Percentiles rank a stretch among this genome's conserved stretches.
Evolutionary conservation across 371 early-diverging fungal species (phyloP).

Genomic region (Mucor sp.): DNA sequence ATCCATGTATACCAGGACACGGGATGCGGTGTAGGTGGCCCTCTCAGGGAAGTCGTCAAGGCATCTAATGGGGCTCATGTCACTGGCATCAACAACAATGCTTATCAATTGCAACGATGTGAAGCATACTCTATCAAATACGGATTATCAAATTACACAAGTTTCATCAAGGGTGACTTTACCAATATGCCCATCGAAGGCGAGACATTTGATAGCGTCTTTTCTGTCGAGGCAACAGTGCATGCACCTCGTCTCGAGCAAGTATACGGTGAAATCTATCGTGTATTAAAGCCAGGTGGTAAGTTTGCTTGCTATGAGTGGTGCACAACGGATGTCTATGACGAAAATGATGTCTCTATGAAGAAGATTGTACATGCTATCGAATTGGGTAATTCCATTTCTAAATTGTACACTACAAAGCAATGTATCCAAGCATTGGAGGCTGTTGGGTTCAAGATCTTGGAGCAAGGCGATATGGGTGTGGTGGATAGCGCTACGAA

Average conservation of each 20-base stretch:
- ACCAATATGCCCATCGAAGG: conserved; percentile 74
- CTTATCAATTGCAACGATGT: conserved; percentile 80
- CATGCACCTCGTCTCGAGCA: conserved; percentile 68
- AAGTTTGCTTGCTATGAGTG: conserved; percentile 77
- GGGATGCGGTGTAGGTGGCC: conserved; percentile 86
- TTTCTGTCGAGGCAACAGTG: conserved; percentile 81
- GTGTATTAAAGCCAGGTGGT: conserved; percentile 79
- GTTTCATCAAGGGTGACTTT: conserved; percentile 74
- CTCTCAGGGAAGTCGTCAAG: conserved; percentile 75
- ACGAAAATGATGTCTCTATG: conserved; percentile 63
- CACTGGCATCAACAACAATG: conserved; percentile 84
- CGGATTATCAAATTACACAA: conserved; percentile 51
- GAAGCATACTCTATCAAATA: conserved; percentile 62
- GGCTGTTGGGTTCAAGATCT: conserved; percentile 73
- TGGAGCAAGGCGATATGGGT: conserved; percentile 64
- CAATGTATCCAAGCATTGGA: conserved; percentile 68
- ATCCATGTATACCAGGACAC: conserved; percentile 56
- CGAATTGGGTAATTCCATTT: conserved; percentile 80
- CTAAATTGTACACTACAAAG: conserved; percentile 68
- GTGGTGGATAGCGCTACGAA: conserved; percentile 52
- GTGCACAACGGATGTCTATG: conserved; percentile 72
- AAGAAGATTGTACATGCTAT: conserved; percentile 70
- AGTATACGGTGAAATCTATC: conserved; percentile 75
- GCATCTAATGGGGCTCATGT: conserved; percentile 71
- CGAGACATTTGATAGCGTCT: conserved; percentile 68